Conservation (phyloP, 176 grass and related monocot genomes). For the Rhynchospora tenuis region DNA sequence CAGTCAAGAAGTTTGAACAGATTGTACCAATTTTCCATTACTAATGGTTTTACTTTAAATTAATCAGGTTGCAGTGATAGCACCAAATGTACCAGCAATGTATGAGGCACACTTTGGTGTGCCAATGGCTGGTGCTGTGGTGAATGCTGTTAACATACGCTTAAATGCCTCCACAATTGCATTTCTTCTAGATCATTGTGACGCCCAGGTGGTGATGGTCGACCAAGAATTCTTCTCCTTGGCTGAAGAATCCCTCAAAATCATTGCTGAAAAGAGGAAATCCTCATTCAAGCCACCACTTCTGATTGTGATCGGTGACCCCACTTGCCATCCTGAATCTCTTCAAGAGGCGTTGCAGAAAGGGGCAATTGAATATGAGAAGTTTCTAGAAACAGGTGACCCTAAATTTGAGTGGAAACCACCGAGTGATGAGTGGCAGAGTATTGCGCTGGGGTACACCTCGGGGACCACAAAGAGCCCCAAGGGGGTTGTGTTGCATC, state of each 20-base stretch:
- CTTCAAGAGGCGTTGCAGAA: constrained; percentile 54
- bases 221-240: constrained; percentile 86
- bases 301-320: constrained; percentile 56
- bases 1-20: neutral
- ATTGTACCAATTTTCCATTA: neutral
- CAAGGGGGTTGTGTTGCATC: constrained; percentile 79
- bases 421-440: constrained; percentile 88
- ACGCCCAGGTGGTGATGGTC: constrained; percentile 66
- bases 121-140: constrained; percentile 82
- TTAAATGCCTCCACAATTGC: constrained; percentile 68
- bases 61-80: constrained; percentile 75
- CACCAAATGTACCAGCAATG: constrained; percentile 76
- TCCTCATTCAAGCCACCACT: constrained; percentile 45
- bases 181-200: constrained; percentile 75
- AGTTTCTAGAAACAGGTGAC: constrained; percentile 67
- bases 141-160: constrained; percentile 71
- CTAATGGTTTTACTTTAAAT: neutral
- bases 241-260: constrained; percentile 67
- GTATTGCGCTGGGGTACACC: constrained; percentile 83
- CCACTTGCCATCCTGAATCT: constrained; percentile 41
- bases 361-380: constrained; percentile 73
- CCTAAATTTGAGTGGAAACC: constrained; percentile 64
- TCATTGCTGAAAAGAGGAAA: constrained; percentile 54
- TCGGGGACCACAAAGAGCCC: constrained; percentile 90
- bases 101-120: constrained; percentile 89